Base-by-base conservation (phyloP, 2,329 filamentous ascomycete species). In the Cordyceps farinosa region DNA sequence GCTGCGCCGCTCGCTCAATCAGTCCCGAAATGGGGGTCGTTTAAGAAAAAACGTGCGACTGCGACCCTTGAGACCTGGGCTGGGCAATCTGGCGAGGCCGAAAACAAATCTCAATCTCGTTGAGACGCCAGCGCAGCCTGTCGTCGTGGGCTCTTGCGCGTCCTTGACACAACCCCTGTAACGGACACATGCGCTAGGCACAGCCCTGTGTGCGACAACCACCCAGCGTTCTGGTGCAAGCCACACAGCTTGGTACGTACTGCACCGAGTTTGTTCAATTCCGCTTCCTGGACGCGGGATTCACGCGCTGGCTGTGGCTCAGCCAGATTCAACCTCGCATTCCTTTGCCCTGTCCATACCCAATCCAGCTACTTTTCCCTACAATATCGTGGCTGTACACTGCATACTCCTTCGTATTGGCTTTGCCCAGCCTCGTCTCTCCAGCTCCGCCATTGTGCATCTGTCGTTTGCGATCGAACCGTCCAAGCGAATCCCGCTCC, bases 111-210 rank as follows among this genome's bases (percentile, higher is more conserved):
- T 54, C 51, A 22, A 54, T 54, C 36, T 40, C 51, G 36, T 27
- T n/a, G 44, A 47, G 22, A n/a, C 22, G n/a, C 34, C 17, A 40
- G 34, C 45, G 44, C 38, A 36, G 50, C 32, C 34, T 8, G 51
- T 54, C 51, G 51, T 54, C 51, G 51, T 54, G 51, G 51, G 34
- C 51, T 40, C 32, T 54, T 54, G 51, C 51, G 51, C 22, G 51
- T 54, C 51, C 51, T 22, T 22, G 22, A 22, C 22, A 22, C 22
- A 22, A 22, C 9, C 36, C 17, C 6, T 29, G 34, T 1, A 52
- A n/a, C 22, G 22, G 22, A 22, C 1, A 22, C 22, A 22, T 22
- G 22, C 32, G 13, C 32, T 53, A 22, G 51, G 34, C 52, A 55
- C 53, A 56, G 53, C 53, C 53, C 40, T 55, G 52, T 13, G 34